Evolutionary conservation across 805 yeast species (phyloP).

Genomic region (Schizosaccharomyces pombe): DNA sequence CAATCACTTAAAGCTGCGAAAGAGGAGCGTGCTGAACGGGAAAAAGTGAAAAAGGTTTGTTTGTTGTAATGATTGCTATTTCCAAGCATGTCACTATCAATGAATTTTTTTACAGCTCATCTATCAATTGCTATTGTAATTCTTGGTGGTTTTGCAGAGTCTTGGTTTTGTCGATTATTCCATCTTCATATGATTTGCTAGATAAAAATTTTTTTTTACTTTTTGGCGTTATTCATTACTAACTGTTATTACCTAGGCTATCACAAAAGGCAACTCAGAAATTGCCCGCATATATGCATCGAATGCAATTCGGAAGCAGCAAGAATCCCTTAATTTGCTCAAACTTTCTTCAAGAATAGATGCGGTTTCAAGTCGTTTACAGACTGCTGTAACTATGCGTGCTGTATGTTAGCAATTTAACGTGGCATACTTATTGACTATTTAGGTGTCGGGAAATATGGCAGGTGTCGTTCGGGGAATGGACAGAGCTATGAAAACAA

Average conservation of each 20-base stretch:
- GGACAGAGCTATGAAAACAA: conserved; percentile 86
- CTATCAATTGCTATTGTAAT: no score
- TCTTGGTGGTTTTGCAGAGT: no score
- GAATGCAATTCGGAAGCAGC: conserved; percentile 77
- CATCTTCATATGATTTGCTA: no score
- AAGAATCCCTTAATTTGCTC: conserved; percentile 61
- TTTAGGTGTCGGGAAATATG: conserved; percentile 77
- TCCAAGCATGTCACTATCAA: no score
- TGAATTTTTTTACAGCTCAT: no score
- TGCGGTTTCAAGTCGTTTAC: conserved; percentile 86
- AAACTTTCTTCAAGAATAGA: conserved; percentile 75
- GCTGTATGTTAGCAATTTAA: conserved; percentile 6
- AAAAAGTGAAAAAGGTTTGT: conserved; percentile 50
- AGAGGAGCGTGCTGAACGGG: conserved; percentile 70
- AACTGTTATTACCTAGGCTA: no score
- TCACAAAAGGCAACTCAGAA: conserved; percentile 66
- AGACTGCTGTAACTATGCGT: conserved; percentile 95
- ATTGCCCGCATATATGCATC: conserved; percentile 88
- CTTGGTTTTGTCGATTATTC: no score
- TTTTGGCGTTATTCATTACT: no score
- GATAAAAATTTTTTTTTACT: no score
- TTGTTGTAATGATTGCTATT: no score
- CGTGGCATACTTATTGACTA: neutral
- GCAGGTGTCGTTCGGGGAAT: conserved; percentile 76
- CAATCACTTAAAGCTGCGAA: conserved; percentile 81